These are phyloP conservation scores for Mycena vitilis DNA, from an alignment of 768 basidiomycete species.

Conservation along the genomic window DNA sequence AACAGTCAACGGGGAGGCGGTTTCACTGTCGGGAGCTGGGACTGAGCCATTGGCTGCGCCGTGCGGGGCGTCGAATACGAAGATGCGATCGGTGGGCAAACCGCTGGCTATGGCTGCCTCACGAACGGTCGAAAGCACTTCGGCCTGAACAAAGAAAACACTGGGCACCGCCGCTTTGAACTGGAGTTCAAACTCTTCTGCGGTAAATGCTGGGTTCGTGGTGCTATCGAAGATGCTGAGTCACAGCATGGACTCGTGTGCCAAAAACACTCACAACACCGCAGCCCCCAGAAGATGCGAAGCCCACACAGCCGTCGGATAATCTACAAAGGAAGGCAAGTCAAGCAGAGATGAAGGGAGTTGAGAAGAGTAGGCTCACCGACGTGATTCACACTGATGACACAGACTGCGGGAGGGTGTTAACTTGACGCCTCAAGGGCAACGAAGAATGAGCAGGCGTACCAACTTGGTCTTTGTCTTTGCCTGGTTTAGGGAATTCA, in stretches of 20 bases:
- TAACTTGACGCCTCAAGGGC: too few species aligned
- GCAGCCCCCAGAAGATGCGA: conserved; percentile 51
- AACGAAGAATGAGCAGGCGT: neutral
- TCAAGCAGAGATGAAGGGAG: neutral
- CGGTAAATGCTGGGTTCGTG: conserved; percentile 54
- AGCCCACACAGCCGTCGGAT: conserved; percentile 50
- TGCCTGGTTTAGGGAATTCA: neutral
- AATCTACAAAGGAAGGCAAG: conserved; percentile 41
- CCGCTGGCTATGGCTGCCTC: conserved; percentile 19
- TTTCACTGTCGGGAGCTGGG: neutral
- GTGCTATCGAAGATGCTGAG: conserved; percentile 45
- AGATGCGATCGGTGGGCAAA: conserved; percentile 42
- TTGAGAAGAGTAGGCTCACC: neutral
- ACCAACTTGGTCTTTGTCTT: conserved; percentile 10
- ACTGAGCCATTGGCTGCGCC: neutral
- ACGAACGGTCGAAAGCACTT: conserved; percentile 40
- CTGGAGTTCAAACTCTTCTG: conserved; percentile 54
- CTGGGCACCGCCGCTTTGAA: conserved; percentile 45
- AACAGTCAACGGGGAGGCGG: neutral
- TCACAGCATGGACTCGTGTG: neutral
- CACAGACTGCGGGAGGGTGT: conserved; percentile 1
- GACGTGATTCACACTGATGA: conserved; percentile 9
- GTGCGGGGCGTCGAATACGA: conserved; percentile 23
- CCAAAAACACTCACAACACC: conserved; percentile 44
- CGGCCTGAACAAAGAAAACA: conserved; percentile 46